Percentiles rank a stretch among this genome's conserved stretches.
Conservation (phyloP, 495 filamentous ascomycete genomes). For the Talaromyces ruber region DNA sequence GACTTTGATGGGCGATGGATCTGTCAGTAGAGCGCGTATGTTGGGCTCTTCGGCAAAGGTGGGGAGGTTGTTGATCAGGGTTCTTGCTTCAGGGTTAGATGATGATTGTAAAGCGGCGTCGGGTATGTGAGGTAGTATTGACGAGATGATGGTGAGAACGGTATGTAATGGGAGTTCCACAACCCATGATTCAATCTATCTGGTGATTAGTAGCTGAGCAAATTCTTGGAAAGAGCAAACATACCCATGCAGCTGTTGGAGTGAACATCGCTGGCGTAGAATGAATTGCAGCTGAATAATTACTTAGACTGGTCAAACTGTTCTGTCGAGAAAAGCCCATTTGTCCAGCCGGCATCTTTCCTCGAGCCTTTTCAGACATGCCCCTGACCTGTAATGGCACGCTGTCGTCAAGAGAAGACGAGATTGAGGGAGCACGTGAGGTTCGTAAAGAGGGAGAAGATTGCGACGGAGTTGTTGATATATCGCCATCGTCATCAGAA, state of each 20-base stretch:
- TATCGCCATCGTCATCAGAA: constrained; percentile 62
- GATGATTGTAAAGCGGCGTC: constrained; percentile 25
- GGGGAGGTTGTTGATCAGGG: constrained; percentile 38
- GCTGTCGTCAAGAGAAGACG: constrained; percentile 67
- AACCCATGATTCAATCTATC: constrained; percentile 89
- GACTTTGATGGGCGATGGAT: constrained; percentile 65
- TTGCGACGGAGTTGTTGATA: constrained; percentile 56
- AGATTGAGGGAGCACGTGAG: constrained; percentile 64
- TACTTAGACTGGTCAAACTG: constrained; percentile 74
- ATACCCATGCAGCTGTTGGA: constrained; percentile 68
- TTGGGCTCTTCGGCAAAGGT: constrained; percentile 59
- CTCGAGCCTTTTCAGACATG: constrained; percentile 96
- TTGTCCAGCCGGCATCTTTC: constrained; percentile 89
- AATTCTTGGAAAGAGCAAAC: constrained; percentile 16
- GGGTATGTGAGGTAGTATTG: constrained; percentile 40
- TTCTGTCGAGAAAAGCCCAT: constrained; percentile 83
- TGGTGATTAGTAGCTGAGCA: constrained; percentile 2
- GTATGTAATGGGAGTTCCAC: constrained; percentile 88
- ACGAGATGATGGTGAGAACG: constrained; percentile 67
- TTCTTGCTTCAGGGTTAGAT: constrained; percentile 27
- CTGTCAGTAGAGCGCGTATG: constrained; percentile 50
- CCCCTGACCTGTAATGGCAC: constrained; percentile 84
- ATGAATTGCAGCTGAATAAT: constrained; percentile 48
- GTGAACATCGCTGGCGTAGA: constrained; percentile 54
- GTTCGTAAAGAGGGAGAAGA: constrained; percentile 63